Percentiles rank a stretch among this genome's conserved stretches.
Conservation (phyloP, 2,329 filamentous ascomycete genomes). For the Calonectria leucothoes region DNA sequence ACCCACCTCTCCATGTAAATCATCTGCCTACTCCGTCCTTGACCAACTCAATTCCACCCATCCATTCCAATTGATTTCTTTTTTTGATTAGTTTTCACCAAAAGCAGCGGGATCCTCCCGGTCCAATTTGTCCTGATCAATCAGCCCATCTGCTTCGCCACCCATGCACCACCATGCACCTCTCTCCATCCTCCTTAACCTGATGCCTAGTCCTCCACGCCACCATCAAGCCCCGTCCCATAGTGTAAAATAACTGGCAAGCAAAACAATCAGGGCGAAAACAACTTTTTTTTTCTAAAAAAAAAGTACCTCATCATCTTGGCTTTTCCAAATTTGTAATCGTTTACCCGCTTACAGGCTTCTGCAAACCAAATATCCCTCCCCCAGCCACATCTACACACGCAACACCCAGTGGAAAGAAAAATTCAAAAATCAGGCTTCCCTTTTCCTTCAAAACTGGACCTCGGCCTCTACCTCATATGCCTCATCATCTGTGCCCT, state of each 20-base stretch:
- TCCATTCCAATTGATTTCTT: background rate
- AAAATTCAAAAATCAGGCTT: conserved; percentile 14
- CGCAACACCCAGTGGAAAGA: background rate
- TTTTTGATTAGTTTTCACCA: too few relatives aligned
- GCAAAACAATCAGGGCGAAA: background rate
- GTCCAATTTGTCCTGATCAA: background rate
- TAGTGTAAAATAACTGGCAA: background rate
- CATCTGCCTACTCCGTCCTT: background rate
- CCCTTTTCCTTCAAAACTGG: conserved; percentile 44
- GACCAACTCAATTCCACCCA: background rate
- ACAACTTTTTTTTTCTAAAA: too few relatives aligned
- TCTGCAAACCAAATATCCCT: background rate
- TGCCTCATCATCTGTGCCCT: conserved; percentile 63
- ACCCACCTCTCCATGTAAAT: background rate
- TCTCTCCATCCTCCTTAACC: background rate
- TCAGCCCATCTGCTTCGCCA: background rate
- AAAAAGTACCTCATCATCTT: background rate
- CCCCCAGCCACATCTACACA: background rate
- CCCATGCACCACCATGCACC: background rate
- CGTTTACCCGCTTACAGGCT: background rate
- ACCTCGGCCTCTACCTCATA: conserved; percentile 67
- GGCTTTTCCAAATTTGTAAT: background rate
- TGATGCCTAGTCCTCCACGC: conserved; percentile 15
- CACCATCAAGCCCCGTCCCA: background rate
- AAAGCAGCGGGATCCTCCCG: background rate